A percentile compares a stretch with the other conserved stretches of the same genome.
phyloP scores from a whole-genome alignment of 352 stramenopile genomes.

The Globisporangium paroecandrum region DNA sequence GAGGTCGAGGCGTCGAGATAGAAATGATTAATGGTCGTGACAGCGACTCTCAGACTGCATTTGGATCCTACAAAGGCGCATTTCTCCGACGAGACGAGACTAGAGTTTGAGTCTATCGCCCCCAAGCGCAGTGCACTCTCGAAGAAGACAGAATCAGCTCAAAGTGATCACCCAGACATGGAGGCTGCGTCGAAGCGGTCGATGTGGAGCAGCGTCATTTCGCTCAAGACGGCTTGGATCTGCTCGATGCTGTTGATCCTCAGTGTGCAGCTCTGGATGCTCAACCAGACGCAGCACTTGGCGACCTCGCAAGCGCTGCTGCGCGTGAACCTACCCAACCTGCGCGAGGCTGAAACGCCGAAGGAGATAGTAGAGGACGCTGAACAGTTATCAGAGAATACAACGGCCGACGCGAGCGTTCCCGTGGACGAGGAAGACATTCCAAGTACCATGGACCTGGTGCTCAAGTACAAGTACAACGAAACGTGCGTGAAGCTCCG shows the following conservation, averaged over 20 bases:
- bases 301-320: conserved; percentile 2
- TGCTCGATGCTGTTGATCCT: conserved; percentile 7
- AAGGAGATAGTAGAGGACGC: not conserved
- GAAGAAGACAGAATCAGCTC: not conserved
- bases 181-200: not conserved
- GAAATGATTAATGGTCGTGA: not conserved
- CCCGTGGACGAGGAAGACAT: not conserved
- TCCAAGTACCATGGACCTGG: not conserved
- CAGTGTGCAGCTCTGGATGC: conserved; percentile 8
- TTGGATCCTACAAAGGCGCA: not conserved
- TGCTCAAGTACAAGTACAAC: conserved; percentile 12
- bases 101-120: not conserved
- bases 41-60: not conserved
- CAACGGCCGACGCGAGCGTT: not conserved
- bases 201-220: not conserved
- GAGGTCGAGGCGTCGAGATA: not conserved
- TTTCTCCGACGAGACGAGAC: too few relatives aligned
- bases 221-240: conserved; percentile 5
- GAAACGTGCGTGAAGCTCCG: conserved; percentile 20
- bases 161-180: not conserved
- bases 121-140: not conserved
- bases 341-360: not conserved
- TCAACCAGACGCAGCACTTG: not conserved
- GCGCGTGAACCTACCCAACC: conserved; percentile 4
- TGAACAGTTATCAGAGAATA: not conserved